A percentile compares a stretch with the other conserved stretches of the same genome.
Evolutionary conservation across 352 stramenopile genomes (phyloP).

Genomic region (Peronospora destructor): DNA sequence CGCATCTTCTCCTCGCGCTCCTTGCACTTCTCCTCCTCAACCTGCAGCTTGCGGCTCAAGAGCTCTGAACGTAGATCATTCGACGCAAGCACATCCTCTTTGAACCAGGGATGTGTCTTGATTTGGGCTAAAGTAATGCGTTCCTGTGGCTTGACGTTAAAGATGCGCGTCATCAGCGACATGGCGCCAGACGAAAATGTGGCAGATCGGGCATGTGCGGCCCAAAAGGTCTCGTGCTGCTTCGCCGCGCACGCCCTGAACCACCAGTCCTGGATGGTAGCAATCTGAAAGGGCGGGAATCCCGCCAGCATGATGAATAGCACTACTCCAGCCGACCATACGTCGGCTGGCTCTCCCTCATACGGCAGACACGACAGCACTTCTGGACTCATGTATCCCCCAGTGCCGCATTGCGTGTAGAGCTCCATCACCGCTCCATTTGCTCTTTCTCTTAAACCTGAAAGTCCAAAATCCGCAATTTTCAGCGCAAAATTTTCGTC

Average conservation of each 20-base stretch:
- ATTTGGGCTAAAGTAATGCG: slow-evolving; percentile 76
- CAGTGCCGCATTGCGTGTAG: slow-evolving; percentile 86
- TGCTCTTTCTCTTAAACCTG: slow-evolving; percentile 69
- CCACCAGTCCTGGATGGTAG: slow-evolving; percentile 86
- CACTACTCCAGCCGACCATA: slow-evolving; percentile 90
- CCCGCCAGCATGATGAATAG: slow-evolving; percentile 91
- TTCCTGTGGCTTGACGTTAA: slow-evolving; percentile 59
- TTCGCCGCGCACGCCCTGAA: slow-evolving; percentile 68
- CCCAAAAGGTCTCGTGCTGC: slow-evolving; percentile 79
- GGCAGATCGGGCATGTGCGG: slow-evolving; percentile 57
- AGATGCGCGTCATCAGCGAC: slow-evolving; percentile 66
- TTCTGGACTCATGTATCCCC: slow-evolving; percentile 91
- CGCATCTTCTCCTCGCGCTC: slow-evolving; percentile 54
- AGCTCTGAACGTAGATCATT: slow-evolving; percentile 50
- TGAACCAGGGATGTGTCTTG: slow-evolving; percentile 63
- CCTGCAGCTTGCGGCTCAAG: slow-evolving; percentile 51
- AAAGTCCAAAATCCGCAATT: slow-evolving; percentile 94
- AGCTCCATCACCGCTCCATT: slow-evolving; percentile 57
- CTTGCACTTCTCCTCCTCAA: slow-evolving; percentile 63
- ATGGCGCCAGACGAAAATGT: slow-evolving; percentile 69
- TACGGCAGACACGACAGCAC: slow-evolving; percentile 80
- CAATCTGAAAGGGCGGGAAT: slow-evolving; percentile 89
- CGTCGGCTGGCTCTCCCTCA: slow-evolving; percentile 81
- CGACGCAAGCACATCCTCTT: slow-evolving; percentile 34
- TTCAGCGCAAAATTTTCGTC: slow-evolving; percentile 84